Conservation (phyloP, 1,284 basidiomycete genomes). For the Bjerkandera adusta region DNA sequence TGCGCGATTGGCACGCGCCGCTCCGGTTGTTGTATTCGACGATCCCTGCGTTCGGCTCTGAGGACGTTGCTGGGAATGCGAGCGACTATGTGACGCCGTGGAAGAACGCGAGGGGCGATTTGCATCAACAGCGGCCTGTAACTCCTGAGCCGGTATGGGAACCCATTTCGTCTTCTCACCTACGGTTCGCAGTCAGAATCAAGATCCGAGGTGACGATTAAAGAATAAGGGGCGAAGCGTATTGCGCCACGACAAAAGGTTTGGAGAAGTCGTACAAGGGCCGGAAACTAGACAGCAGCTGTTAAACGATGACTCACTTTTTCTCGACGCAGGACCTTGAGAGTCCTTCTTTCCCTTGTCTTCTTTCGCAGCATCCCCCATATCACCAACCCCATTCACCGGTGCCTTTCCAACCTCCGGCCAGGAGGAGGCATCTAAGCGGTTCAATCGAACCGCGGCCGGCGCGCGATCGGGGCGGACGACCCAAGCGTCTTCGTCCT, state of each 20-base stretch:
- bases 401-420: constrained; percentile 43
- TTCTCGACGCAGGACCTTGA: constrained; percentile 20
- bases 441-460: background rate
- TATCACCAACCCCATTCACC: constrained; percentile 12
- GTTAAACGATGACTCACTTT: background rate
- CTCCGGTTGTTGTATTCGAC: constrained; percentile 16
- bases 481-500: constrained; percentile 43
- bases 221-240: background rate
- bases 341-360: constrained; percentile 27
- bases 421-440: constrained; percentile 42
- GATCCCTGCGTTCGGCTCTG: constrained; percentile 8
- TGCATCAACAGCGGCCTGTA: constrained; percentile 53
- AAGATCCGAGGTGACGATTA: constrained; percentile 13
- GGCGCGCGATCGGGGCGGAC: constrained; percentile 27
- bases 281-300: constrained; percentile 1
- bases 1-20: constrained; percentile 13
- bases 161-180: constrained; percentile 63
- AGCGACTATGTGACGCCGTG: constrained; percentile 21
- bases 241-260: too few relatives aligned
- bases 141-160: constrained; percentile 51
- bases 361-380: constrained; percentile 20
- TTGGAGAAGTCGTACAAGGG: too few relatives aligned
- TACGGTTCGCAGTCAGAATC: constrained; percentile 23
- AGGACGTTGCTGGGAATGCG: constrained; percentile 24
- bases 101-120: constrained; percentile 25